Conservation (phyloP, 2,329 filamentous ascomycete species). For the Fusarium citri region DNA sequence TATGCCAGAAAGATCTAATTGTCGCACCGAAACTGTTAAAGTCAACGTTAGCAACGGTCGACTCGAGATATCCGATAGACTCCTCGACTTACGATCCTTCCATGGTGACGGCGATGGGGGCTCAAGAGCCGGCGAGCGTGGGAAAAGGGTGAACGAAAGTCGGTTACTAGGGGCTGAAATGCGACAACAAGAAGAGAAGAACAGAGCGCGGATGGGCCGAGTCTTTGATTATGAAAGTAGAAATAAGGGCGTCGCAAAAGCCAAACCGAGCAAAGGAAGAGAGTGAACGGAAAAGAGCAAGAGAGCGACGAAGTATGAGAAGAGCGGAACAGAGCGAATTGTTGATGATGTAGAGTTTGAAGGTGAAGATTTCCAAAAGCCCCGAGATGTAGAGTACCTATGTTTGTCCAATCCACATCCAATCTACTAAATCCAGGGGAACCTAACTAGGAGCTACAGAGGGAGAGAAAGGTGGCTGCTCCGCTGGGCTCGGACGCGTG, state of each 20-base stretch:
- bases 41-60: conserved; percentile 29
- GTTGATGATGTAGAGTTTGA: conserved; percentile 33
- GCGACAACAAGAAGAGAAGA: conserved; percentile 24
- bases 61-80: not conserved
- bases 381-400: conserved; percentile 13
- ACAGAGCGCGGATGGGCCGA: conserved; percentile 8
- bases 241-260: conserved; percentile 3
- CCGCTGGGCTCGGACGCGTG: conserved; percentile 44
- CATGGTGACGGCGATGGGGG: conserved; percentile 44
- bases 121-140: conserved; percentile 33
- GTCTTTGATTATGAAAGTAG: conserved; percentile 32
- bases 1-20: conserved; percentile 95
- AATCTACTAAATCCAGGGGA: conserved; percentile 42
- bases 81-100: conserved; percentile 47
- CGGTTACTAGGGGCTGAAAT: conserved; percentile 26
- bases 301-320: conserved; percentile 10
- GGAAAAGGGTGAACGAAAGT: conserved; percentile 34
- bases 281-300: conserved; percentile 21
- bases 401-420: conserved; percentile 34
- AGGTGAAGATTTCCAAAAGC: conserved; percentile 37
- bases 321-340: not conserved
- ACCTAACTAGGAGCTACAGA: conserved; percentile 34
- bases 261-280: conserved; percentile 16
- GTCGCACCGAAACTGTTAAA: conserved; percentile 71
- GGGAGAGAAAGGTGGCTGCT: conserved; percentile 41